phyloP scores from a whole-genome alignment of 352 stramenopile species.

The Phytophthora uliginosa region DNA sequence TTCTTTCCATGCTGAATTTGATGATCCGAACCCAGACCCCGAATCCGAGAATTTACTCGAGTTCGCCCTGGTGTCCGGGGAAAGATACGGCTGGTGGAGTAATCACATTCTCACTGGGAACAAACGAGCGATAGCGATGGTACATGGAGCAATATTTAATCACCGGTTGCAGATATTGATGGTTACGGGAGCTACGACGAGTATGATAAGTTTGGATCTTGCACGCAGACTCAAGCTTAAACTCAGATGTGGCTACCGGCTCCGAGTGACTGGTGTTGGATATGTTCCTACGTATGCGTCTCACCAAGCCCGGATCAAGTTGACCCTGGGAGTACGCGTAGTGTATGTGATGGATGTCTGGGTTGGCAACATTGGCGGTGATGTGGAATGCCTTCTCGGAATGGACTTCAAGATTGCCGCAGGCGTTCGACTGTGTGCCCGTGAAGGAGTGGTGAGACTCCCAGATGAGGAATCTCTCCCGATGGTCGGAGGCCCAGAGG shows the following conservation, averaged over 20 bases:
- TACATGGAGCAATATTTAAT: conserved; percentile 2
- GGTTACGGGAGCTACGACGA: conserved; percentile 28
- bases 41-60: conserved; percentile 1
- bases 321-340: conserved; percentile 32
- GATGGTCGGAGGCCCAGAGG: background rate
- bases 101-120: conserved; percentile 1
- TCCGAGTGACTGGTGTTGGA: conserved; percentile 21
- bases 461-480: conserved; percentile 14
- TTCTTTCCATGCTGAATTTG: background rate
- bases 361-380: conserved; percentile 34
- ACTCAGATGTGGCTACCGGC: background rate
- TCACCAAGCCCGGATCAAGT: conserved; percentile 28
- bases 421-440: background rate
- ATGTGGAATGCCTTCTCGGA: conserved; percentile 36
- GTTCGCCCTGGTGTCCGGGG: conserved; percentile 4
- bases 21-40: background rate
- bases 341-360: conserved; percentile 35
- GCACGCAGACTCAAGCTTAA: conserved; percentile 33
- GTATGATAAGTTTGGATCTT: conserved; percentile 37
- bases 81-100: conserved; percentile 23
- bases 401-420: conserved; percentile 43
- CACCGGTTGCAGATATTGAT: conserved; percentile 16
- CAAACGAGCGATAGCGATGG: background rate
- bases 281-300: conserved; percentile 26
- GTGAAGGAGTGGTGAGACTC: conserved; percentile 12